Evolutionary conservation across 768 basidiomycete genomes (phyloP).

Genomic region (Tricholoma bakamatsutake): DNA sequence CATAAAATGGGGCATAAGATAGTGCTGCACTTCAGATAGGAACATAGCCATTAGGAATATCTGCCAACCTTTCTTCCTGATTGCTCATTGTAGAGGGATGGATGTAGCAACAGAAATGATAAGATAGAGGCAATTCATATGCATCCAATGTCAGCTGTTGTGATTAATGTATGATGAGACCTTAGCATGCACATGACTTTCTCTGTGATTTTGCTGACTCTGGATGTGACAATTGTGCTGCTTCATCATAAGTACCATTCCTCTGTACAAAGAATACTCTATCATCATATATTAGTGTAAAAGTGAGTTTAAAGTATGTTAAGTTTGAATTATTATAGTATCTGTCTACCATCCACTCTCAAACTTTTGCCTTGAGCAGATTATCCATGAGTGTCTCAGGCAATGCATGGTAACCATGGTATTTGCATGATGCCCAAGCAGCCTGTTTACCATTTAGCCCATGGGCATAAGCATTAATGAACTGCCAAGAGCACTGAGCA

Average conservation of each 20-base stretch:
- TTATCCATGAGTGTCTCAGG: background rate
- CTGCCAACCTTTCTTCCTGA: too few species aligned
- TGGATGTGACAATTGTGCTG: background rate
- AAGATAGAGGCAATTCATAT: too few species aligned
- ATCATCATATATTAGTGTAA: background rate
- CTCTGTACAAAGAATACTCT: too few species aligned
- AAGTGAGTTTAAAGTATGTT: background rate
- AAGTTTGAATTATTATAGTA: background rate
- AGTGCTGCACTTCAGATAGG: too few species aligned
- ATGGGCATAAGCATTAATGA: background rate
- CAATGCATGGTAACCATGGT: background rate
- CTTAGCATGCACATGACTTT: background rate
- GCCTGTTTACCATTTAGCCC: constrained; percentile 14
- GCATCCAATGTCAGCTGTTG: too few species aligned
- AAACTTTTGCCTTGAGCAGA: background rate
- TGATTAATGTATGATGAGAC: too few species aligned
- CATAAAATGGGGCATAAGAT: too few species aligned
- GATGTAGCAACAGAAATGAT: too few species aligned
- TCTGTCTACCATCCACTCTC: background rate
- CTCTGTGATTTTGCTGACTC: background rate
- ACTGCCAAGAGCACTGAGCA: too few species aligned
- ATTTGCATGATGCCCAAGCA: constrained; percentile 7
- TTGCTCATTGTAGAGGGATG: too few species aligned
- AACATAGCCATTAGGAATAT: too few species aligned
- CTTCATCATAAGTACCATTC: background rate